These are phyloP conservation scores for Pythium aquatile DNA, from an alignment of 352 stramenopile genomes.

Conservation along the genomic window DNA sequence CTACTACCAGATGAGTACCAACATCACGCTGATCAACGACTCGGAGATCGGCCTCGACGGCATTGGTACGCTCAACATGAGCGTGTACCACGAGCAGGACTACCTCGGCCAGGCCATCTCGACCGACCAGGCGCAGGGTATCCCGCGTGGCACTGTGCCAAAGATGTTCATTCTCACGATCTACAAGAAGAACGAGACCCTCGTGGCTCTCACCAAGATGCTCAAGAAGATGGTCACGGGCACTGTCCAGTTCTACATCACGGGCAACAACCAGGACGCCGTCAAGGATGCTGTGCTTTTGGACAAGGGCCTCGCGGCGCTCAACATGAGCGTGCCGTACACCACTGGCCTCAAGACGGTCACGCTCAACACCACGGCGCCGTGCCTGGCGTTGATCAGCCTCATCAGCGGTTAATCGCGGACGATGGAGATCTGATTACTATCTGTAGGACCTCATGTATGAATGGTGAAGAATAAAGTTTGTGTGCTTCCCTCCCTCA, in stretches of 20 bases:
- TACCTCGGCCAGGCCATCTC: slow-evolving; percentile 58
- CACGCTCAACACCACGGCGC: slow-evolving; percentile 83
- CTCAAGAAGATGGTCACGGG: slow-evolving; percentile 52
- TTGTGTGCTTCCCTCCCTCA: background rate
- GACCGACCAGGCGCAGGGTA: slow-evolving; percentile 19
- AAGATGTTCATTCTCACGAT: slow-evolving; percentile 24
- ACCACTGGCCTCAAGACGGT: slow-evolving; percentile 5
- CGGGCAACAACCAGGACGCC: slow-evolving; percentile 41
- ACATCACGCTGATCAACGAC: slow-evolving; percentile 55
- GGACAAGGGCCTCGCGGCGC: slow-evolving; percentile 17
- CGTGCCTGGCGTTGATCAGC: slow-evolving; percentile 86
- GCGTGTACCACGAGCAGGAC: slow-evolving; percentile 53
- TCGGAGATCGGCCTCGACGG: slow-evolving; percentile 47
- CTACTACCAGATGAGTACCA: slow-evolving; percentile 52
- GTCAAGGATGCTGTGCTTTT: slow-evolving; percentile 19
- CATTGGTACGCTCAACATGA: slow-evolving; percentile 68
- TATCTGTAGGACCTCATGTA: slow-evolving; percentile 3
- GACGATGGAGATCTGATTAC: background rate
- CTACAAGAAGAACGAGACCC: slow-evolving; percentile 12
- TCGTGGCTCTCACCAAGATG: slow-evolving; percentile 26
- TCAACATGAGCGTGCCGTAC: slow-evolving; percentile 75
- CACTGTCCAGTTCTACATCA: slow-evolving; percentile 41
- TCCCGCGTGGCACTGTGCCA: slow-evolving; percentile 15
- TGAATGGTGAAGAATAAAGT: slow-evolving; percentile 1
- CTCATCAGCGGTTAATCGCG: slow-evolving; percentile 35